phyloP scores from a whole-genome alignment of 2,329 filamentous ascomycete species.

The Verticillium nubilum region DNA sequence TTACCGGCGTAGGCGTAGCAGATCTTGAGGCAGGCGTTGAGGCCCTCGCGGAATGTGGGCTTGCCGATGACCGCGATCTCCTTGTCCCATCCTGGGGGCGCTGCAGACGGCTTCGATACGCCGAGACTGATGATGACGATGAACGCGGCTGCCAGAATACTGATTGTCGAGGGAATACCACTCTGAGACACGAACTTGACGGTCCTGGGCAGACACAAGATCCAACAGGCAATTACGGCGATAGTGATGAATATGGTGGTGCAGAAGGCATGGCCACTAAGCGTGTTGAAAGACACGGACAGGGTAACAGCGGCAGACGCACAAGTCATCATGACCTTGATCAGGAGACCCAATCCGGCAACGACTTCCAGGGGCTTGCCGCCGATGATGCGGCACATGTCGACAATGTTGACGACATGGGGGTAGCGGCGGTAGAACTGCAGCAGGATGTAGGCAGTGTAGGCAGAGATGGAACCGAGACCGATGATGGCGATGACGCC shows the following conservation, averaged over 20 bases:
- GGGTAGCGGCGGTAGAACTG: conserved; percentile 65
- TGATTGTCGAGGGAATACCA: conserved; percentile 25
- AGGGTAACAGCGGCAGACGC: conserved; percentile 62
- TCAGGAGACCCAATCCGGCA: conserved; percentile 54
- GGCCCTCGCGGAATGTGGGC: conserved; percentile 21
- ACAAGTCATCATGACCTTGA: conserved; percentile 69
- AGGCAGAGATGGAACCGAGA: conserved; percentile 60
- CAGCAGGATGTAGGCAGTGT: conserved; percentile 43
- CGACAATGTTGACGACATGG: conserved; percentile 65
- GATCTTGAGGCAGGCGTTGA: conserved; percentile 27
- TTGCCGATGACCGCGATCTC: conserved; percentile 15
- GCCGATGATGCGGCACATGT: conserved; percentile 55
- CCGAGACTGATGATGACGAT: conserved; percentile 31
- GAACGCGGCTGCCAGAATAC: conserved; percentile 27
- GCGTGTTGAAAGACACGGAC: conserved; percentile 64
- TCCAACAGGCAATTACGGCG: conserved; percentile 54
- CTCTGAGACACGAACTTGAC: conserved; percentile 38
- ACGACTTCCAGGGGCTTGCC: conserved; percentile 19
- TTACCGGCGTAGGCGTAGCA: conserved; percentile 31
- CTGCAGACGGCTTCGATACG: conserved; percentile 20
- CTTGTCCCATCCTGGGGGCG: conserved; percentile 20
- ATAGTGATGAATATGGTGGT: conserved; percentile 62
- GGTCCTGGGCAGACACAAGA: conserved; percentile 62
- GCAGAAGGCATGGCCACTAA: conserved; percentile 55
- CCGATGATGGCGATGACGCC: conserved; percentile 65